Evolutionary conservation across 2,329 filamentous ascomycete species (phyloP).

Genomic region (Cladophialophora carrionii): DNA sequence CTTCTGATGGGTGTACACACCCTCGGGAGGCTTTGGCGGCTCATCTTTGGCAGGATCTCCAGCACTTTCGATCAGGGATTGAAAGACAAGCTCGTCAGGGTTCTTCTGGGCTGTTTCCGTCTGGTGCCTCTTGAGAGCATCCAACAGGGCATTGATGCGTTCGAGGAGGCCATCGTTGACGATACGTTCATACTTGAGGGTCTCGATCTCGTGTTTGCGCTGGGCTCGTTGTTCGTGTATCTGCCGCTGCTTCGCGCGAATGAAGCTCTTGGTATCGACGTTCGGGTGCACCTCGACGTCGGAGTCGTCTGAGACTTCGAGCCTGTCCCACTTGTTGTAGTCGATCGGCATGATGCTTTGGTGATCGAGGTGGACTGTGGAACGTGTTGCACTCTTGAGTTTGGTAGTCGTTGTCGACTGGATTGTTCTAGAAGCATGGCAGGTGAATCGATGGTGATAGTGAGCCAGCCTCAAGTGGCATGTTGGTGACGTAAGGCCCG

Average conservation of each 20-base stretch:
- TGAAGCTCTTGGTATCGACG: conserved; percentile 97
- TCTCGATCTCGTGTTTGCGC: conserved; percentile 84
- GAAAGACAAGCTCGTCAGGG: conserved; percentile 83
- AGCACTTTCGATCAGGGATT: conserved; percentile 81
- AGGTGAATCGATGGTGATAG: neutral
- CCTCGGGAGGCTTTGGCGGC: conserved; percentile 74
- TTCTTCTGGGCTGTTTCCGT: conserved; percentile 65
- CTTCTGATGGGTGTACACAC: conserved; percentile 74
- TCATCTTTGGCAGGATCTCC: conserved; percentile 72
- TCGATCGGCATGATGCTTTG: conserved; percentile 59
- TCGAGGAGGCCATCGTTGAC: conserved; percentile 89
- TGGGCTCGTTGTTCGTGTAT: conserved; percentile 90
- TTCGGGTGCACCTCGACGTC: conserved; percentile 99
- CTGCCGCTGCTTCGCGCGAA: conserved; percentile 95
- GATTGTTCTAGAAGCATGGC: conserved; percentile 25
- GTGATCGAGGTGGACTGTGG: neutral
- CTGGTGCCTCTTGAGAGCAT: conserved; percentile 73
- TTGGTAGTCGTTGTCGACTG: neutral
- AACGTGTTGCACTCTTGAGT: neutral
- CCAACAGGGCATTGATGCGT: conserved; percentile 79
- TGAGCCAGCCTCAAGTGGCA: neutral
- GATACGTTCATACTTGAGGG: conserved; percentile 82
- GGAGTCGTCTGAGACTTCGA: conserved; percentile 97
- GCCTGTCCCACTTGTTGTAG: conserved; percentile 70
- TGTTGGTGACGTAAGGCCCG: neutral